phyloP scores from a whole-genome alignment of 1,284 basidiomycete genomes.

The Leccinum subrobustum region DNA sequence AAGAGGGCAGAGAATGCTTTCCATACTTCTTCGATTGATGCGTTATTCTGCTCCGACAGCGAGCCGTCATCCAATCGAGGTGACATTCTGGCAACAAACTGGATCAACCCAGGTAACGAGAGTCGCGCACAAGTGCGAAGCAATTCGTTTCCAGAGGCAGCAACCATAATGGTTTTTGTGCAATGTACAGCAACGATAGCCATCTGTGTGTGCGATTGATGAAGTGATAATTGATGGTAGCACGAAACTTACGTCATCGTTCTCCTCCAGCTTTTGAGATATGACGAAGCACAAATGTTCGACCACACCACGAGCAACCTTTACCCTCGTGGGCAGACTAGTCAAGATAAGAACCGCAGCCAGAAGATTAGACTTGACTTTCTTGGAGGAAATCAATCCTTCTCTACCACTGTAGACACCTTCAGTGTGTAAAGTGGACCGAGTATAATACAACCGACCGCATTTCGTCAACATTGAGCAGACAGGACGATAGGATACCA shows the following conservation, averaged over 20 bases:
- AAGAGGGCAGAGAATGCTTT: constrained; percentile 77
- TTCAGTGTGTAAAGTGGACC: constrained; percentile 1
- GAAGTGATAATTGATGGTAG: background rate
- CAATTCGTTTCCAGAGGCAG: constrained; percentile 62
- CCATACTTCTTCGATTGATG: constrained; percentile 76
- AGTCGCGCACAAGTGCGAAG: constrained; percentile 73
- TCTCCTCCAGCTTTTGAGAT: constrained; percentile 69
- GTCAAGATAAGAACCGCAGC: constrained; percentile 87
- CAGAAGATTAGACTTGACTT: constrained; percentile 90
- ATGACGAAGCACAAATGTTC: constrained; percentile 87
- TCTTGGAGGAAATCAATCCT: constrained; percentile 75
- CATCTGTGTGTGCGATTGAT: constrained; percentile 41
- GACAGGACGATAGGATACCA: constrained; percentile 65
- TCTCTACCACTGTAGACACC: constrained; percentile 62
- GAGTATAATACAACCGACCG: constrained; percentile 50
- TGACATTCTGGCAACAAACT: constrained; percentile 71
- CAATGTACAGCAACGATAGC: constrained; percentile 89
- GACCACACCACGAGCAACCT: constrained; percentile 73
- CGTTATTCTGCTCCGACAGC: constrained; percentile 53
- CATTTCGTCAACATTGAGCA: constrained; percentile 90
- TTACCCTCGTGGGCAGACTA: constrained; percentile 65
- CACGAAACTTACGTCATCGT: constrained; percentile 58
- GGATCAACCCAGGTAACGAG: constrained; percentile 78
- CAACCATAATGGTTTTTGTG: constrained; percentile 70
- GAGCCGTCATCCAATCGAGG: constrained; percentile 54